Percentiles rank a stretch among this genome's conserved stretches.
phyloP scores from a whole-genome alignment of 768 basidiomycete genomes.

The Tephrocybe sp. region DNA sequence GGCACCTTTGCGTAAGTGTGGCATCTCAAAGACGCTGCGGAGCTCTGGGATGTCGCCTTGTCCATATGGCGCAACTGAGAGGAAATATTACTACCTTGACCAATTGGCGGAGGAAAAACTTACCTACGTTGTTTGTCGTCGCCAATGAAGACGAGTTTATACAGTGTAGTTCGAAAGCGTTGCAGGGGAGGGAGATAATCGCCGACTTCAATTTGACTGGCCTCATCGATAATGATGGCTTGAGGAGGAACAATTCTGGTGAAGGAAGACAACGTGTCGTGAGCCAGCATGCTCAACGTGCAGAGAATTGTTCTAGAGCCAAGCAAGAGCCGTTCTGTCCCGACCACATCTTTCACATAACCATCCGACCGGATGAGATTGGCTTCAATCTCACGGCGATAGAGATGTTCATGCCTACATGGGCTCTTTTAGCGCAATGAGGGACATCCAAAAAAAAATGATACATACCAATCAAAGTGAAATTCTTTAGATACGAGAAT shows the following conservation, averaged over 20 bases:
- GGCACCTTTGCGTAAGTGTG: constrained; percentile 41
- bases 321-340: constrained; percentile 25
- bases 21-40: constrained; percentile 62
- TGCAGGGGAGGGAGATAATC: constrained; percentile 42
- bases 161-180: constrained; percentile 32
- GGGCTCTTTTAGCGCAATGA: constrained; percentile 2
- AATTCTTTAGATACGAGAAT: constrained; percentile 67
- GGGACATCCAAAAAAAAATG: background rate
- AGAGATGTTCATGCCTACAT: constrained; percentile 73
- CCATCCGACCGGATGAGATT: constrained; percentile 50
- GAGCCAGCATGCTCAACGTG: constrained; percentile 66
- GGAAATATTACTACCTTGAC: background rate
- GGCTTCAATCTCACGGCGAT: constrained; percentile 40
- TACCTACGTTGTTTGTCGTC: constrained; percentile 51
- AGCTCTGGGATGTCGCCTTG: constrained; percentile 49
- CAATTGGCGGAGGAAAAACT: constrained; percentile 18
- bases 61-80: constrained; percentile 65
- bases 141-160: constrained; percentile 51
- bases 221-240: constrained; percentile 52
- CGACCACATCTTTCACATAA: constrained; percentile 22
- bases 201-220: constrained; percentile 54
- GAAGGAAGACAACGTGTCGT: constrained; percentile 23
- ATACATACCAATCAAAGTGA: constrained; percentile 58
- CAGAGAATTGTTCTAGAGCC: constrained; percentile 59
- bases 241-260: constrained; percentile 32